Conservation (phyloP, 352 stramenopile species). For the Phytophthora pluvialis region DNA sequence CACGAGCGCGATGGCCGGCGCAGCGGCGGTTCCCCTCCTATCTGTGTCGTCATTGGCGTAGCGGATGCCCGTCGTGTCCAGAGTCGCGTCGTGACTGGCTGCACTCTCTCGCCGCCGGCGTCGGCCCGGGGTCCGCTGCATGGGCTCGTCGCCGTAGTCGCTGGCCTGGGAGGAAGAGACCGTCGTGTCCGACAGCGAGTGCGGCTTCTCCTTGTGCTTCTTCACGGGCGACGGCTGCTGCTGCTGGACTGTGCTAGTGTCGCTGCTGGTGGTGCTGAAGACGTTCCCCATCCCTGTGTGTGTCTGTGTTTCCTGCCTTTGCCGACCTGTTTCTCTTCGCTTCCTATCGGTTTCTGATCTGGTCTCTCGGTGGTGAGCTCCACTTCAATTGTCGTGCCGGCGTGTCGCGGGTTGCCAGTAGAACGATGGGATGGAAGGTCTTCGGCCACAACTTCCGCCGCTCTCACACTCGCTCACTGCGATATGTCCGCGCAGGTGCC, state of each 20-base stretch:
- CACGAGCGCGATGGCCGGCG: constrained; percentile 9
- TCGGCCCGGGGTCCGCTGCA: constrained; percentile 15
- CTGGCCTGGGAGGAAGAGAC: constrained; percentile 46
- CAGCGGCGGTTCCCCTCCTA: not conserved
- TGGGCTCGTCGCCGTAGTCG: constrained; percentile 34
- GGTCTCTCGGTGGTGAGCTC: not conserved
- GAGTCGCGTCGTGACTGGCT: not conserved
- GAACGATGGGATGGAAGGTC: constrained; percentile 25
- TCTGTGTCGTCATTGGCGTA: not conserved
- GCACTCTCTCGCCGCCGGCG: constrained; percentile 22
- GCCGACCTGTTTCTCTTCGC: constrained; percentile 1
- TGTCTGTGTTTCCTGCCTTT: constrained; percentile 2
- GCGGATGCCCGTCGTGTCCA: constrained; percentile 13
- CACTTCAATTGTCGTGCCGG: constrained; percentile 18
- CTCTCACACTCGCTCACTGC: not conserved
- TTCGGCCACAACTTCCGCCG: not conserved
- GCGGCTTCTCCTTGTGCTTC: constrained; percentile 34
- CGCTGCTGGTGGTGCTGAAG: constrained; percentile 23
- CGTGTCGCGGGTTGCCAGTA: constrained; percentile 35
- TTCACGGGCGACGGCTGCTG: not conserved
- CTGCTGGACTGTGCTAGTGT: constrained; percentile 1
- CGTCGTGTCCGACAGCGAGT: constrained; percentile 67
- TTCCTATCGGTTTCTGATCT: constrained; percentile 17
- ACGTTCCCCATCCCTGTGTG: constrained; percentile 29
- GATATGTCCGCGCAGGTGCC: constrained; percentile 3